phyloP scores from a whole-genome alignment of 306 rosid genomes.

The Argentina anserina region DNA sequence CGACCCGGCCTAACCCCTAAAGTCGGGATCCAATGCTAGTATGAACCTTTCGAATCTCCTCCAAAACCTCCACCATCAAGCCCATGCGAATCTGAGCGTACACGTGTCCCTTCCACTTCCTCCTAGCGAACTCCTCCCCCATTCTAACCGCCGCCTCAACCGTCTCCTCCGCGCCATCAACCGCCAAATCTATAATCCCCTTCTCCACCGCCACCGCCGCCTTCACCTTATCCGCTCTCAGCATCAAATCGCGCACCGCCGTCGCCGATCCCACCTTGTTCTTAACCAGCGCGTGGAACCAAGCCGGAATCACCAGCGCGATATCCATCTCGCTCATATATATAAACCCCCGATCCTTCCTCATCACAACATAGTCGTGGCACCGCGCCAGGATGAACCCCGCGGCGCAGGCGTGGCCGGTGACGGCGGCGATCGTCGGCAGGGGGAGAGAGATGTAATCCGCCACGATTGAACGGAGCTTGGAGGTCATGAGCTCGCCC shows the following conservation, averaged over 20 bases:
- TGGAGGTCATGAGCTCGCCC: conserved; percentile 18
- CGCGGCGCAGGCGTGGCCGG: conserved; percentile 81
- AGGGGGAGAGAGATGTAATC: conserved; percentile 64
- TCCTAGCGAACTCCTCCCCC: conserved; percentile 37
- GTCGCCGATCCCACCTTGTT: conserved; percentile 46
- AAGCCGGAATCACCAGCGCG: conserved; percentile 40
- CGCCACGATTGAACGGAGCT: conserved; percentile 40
- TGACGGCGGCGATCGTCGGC: conserved; percentile 76
- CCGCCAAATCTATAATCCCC: conserved; percentile 59
- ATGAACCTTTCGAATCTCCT: conserved; percentile 14
- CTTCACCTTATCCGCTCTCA: conserved; percentile 58
- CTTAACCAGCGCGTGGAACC: conserved; percentile 50
- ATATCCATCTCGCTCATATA: conserved; percentile 92
- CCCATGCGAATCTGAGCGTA: conserved; percentile 56
- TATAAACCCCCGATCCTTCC: conserved; percentile 65
- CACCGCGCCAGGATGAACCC: conserved; percentile 61
- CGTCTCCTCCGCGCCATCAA: conserved; percentile 50
- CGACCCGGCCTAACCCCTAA: conserved; percentile 5
- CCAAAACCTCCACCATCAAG: conserved; percentile 33
- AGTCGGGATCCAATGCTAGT: conserved; percentile 27
- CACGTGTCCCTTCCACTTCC: conserved; percentile 69
- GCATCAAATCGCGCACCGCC: conserved; percentile 46
- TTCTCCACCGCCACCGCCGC: conserved; percentile 50
- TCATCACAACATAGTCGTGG: conserved; percentile 72
- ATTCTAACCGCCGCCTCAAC: conserved; percentile 44